Evolutionary conservation across 1,139 yeast genomes (phyloP).

Genomic region (Suhomyces yuchorum): DNA sequence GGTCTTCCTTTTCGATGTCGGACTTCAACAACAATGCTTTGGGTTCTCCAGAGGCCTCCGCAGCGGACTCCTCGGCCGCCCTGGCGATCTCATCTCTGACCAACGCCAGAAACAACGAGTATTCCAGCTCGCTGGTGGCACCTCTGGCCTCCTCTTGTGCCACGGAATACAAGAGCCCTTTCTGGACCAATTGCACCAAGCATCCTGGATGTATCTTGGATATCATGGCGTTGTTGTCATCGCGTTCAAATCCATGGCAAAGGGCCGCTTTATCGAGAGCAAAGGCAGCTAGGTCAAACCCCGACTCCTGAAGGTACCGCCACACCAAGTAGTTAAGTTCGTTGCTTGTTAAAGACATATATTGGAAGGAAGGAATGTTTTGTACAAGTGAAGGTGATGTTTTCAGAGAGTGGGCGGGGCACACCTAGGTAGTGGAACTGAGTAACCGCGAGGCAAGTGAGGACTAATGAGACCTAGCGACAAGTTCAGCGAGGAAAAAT

Average conservation of each 20-base stretch:
- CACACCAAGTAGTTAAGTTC: constrained; percentile 90
- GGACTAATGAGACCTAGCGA: background rate
- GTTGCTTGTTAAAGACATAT: constrained; percentile 79
- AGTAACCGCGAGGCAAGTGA: background rate
- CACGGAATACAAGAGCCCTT: constrained; percentile 70
- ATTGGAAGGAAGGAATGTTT: background rate
- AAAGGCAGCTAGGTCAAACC: constrained; percentile 75
- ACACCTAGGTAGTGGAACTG: background rate
- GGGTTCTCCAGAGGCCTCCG: background rate
- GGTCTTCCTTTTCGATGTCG: constrained; percentile 16
- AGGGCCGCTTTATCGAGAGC: constrained; percentile 78
- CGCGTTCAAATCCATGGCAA: constrained; percentile 58
- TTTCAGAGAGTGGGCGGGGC: background rate
- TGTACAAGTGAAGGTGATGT: background rate
- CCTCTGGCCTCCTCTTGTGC: constrained; percentile 33
- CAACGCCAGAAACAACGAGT: constrained; percentile 36
- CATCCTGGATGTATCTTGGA: constrained; percentile 65
- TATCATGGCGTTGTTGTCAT: constrained; percentile 47
- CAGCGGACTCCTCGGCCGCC: background rate
- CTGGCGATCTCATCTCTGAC: constrained; percentile 24
- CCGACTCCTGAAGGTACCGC: constrained; percentile 91
- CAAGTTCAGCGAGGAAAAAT: too few species aligned
- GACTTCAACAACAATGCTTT: constrained; percentile 21
- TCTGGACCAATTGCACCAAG: constrained; percentile 78
- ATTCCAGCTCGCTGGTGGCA: constrained; percentile 14